Percentiles rank a stretch among this genome's conserved stretches.
phyloP scores from a whole-genome alignment of 305 asterid genomes.

The Solanum hybrid region DNA sequence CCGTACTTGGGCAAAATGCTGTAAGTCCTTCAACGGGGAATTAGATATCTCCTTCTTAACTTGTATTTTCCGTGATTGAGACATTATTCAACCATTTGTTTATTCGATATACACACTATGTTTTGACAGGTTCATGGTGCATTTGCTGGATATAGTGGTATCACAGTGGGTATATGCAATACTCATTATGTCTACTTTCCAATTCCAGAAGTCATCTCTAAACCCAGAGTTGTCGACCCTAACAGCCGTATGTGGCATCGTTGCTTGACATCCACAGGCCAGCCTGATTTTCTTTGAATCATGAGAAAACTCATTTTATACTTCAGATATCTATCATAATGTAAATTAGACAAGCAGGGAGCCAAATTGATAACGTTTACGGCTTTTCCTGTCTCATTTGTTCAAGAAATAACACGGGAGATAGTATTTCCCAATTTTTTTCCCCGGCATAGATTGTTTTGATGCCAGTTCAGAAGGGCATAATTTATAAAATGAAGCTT shows the following conservation, averaged over 20 bases:
- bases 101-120: neutral
- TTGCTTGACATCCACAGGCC: constrained; percentile 95
- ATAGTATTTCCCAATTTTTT: neutral
- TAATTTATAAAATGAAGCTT: neutral
- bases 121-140: constrained; percentile 95
- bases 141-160: constrained; percentile 94
- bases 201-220: constrained; percentile 70
- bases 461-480: neutral
- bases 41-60: neutral
- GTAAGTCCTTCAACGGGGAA: constrained; percentile 35
- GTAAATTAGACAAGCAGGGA: constrained; percentile 20
- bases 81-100: neutral
- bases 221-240: constrained; percentile 62
- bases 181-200: constrained; percentile 92
- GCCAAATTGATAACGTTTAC: neutral
- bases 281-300: constrained; percentile 72
- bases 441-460: neutral
- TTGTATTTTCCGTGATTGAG: neutral
- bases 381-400: neutral
- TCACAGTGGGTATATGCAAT: constrained; percentile 91
- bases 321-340: constrained; percentile 3
- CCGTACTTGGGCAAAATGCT: constrained; percentile 98
- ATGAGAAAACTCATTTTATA: constrained; percentile 5
- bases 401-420: constrained; percentile 4
- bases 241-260: constrained; percentile 99